Conservation (phyloP, 139 green algal genomes). For the Chlorella sorokiniana region DNA sequence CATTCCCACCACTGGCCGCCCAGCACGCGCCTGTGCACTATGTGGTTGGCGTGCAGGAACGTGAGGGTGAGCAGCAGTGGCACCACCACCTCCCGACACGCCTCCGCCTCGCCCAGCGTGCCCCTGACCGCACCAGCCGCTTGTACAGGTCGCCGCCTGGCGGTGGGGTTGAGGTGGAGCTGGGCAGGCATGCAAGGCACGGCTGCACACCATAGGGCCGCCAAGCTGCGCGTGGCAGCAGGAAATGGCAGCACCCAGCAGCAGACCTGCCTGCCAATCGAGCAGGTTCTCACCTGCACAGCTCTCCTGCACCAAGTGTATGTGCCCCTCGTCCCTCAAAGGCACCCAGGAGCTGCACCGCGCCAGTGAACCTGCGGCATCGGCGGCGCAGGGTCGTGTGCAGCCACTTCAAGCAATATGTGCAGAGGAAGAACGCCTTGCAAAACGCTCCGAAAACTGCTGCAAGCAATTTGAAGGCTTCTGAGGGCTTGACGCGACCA, state of each 20-base stretch:
- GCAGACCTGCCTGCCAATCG: neutral
- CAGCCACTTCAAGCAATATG: neutral
- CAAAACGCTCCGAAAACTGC: neutral
- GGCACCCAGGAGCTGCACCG: constrained; percentile 68
- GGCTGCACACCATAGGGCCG: no score
- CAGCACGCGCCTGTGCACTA: constrained; percentile 65
- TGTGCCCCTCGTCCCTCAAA: constrained; percentile 78
- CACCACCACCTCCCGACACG: constrained; percentile 60
- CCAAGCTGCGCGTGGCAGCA: no score
- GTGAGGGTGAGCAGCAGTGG: constrained; percentile 80
- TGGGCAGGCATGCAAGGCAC: neutral
- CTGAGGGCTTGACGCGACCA: no score
- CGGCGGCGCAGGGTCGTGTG: neutral
- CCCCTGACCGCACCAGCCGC: constrained; percentile 66
- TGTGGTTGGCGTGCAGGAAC: constrained; percentile 61
- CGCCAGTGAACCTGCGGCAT: constrained; percentile 23
- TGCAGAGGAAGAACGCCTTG: neutral
- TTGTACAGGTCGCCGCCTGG: constrained; percentile 80
- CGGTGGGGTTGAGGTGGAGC: neutral
- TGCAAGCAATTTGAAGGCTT: neutral
- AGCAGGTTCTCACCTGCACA: constrained; percentile 55
- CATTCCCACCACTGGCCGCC: neutral
- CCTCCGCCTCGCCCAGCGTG: constrained; percentile 59
- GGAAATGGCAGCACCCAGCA: no score
- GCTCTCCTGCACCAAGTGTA: constrained; percentile 83